Conservation (phyloP, 23 red algal species). For the Agarophyton chilense region DNA sequence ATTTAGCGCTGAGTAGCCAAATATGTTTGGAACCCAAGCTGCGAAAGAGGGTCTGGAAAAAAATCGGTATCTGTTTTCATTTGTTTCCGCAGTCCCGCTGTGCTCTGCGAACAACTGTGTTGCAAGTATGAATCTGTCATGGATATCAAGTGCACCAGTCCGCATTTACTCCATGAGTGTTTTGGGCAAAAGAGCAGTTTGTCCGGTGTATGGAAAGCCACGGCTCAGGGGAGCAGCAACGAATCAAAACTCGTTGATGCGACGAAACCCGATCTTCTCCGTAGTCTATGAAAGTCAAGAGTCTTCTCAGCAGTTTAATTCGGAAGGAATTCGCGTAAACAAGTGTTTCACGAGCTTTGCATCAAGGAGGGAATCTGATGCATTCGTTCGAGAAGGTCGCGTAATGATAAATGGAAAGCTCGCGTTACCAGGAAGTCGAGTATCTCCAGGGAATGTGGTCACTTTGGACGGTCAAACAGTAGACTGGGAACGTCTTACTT, state of each 20-base stretch:
- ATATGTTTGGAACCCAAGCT: too few relatives aligned
- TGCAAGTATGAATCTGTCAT: background rate
- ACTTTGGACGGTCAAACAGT: slow-evolving; percentile 43
- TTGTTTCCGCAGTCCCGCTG: too few relatives aligned
- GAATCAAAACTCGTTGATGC: background rate
- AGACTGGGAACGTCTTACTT: slow-evolving; percentile 73
- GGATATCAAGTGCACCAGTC: background rate
- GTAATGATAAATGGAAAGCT: slow-evolving; percentile 53
- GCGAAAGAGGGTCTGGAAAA: too few relatives aligned
- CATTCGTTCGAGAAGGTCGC: slow-evolving; percentile 47
- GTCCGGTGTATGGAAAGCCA: background rate
- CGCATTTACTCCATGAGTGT: background rate
- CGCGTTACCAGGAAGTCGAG: slow-evolving; percentile 40
- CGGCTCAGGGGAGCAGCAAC: background rate
- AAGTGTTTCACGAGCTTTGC: slow-evolving; percentile 57
- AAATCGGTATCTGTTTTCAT: too few relatives aligned
- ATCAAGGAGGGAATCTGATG: slow-evolving; percentile 73
- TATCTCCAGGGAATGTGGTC: slow-evolving; percentile 59
- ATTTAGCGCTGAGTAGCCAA: too few relatives aligned
- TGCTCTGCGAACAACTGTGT: background rate
- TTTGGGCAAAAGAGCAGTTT: background rate
- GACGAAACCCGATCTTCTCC: background rate
- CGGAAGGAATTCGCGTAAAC: slow-evolving; percentile 70
- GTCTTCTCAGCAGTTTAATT: background rate
- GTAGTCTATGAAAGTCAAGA: background rate